These are phyloP conservation scores for Arthrobotrys iridis DNA, from an alignment of 2,329 filamentous ascomycete species.

Conservation along the genomic window DNA sequence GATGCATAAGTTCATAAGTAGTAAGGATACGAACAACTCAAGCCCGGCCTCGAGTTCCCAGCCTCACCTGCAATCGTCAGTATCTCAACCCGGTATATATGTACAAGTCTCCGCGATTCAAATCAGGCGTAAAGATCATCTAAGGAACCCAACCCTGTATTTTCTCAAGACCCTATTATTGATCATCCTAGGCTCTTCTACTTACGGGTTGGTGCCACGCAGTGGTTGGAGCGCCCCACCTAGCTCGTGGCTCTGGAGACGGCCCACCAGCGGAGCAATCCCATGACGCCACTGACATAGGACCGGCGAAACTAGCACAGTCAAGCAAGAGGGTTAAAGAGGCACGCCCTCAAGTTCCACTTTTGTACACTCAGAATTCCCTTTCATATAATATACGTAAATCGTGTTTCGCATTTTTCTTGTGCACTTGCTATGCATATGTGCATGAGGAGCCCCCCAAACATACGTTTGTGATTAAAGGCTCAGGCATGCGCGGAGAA, in stretches of 20 bases:
- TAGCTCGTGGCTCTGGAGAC: not conserved
- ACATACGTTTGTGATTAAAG: not conserved
- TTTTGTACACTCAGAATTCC: not conserved
- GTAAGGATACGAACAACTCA: no score
- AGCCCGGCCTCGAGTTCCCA: not conserved
- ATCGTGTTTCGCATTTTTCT: no score
- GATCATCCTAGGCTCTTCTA: not conserved
- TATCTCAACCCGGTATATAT: not conserved
- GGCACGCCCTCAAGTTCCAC: not conserved
- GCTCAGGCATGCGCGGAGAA: not conserved
- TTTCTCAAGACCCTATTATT: not conserved
- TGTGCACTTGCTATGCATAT: not conserved
- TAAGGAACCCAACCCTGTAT: not conserved
- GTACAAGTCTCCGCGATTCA: not conserved
- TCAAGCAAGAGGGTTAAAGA: no score
- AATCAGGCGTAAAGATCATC: not conserved
- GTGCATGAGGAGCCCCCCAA: not conserved
- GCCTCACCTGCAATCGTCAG: not conserved
- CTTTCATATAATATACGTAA: not conserved
- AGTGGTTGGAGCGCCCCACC: not conserved
- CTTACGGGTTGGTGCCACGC: conserved; percentile 3
- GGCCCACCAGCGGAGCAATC: conserved; percentile 18
- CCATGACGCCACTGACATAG: conserved; percentile 48
- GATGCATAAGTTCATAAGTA: not conserved
- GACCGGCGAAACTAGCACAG: not conserved